Conservation (phyloP, 2,329 filamentous ascomycete species). For the Aureobasidium melanogenum region DNA sequence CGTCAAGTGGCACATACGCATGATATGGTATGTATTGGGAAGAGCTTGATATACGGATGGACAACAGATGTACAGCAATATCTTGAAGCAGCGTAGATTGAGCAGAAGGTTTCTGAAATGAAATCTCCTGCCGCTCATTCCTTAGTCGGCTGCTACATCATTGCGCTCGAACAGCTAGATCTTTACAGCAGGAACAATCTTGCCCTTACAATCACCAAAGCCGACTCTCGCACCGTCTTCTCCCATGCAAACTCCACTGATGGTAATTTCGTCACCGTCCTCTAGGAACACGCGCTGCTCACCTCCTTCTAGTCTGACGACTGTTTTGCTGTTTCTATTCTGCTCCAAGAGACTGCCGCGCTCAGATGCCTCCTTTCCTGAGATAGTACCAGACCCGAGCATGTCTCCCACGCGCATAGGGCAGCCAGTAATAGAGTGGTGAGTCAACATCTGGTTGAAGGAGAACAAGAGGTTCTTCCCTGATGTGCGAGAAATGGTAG, state of each 20-base stretch:
- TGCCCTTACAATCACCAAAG: slow-evolving; percentile 65
- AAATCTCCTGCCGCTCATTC: not conserved
- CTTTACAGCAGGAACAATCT: slow-evolving; percentile 42
- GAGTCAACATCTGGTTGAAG: slow-evolving; percentile 74
- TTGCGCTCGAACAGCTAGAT: not conserved
- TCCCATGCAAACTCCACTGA: slow-evolving; percentile 56
- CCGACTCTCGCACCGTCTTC: slow-evolving; percentile 60
- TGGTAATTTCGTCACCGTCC: slow-evolving; percentile 62
- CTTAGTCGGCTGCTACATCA: no score
- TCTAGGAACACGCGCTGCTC: slow-evolving; percentile 63
- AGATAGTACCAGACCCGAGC: slow-evolving; percentile 71
- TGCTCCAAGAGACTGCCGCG: slow-evolving; percentile 66
- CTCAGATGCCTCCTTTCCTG: slow-evolving; percentile 48
- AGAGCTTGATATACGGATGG: no score
- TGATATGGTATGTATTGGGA: not conserved
- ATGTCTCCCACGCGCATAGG: slow-evolving; percentile 65
- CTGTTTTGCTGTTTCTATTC: slow-evolving; percentile 57
- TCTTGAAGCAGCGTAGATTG: no score
- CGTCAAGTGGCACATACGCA: not conserved
- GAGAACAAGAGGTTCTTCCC: slow-evolving; percentile 67
- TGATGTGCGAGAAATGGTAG: slow-evolving; percentile 52
- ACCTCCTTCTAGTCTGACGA: slow-evolving; percentile 53
- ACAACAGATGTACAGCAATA: no score
- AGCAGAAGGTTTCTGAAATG: not conserved
- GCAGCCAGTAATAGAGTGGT: slow-evolving; percentile 70